A percentile compares a stretch with the other conserved stretches of the same genome.
phyloP scores from a whole-genome alignment of 2,329 filamentous ascomycete genomes.

The Chaetomiaceae sp. region DNA sequence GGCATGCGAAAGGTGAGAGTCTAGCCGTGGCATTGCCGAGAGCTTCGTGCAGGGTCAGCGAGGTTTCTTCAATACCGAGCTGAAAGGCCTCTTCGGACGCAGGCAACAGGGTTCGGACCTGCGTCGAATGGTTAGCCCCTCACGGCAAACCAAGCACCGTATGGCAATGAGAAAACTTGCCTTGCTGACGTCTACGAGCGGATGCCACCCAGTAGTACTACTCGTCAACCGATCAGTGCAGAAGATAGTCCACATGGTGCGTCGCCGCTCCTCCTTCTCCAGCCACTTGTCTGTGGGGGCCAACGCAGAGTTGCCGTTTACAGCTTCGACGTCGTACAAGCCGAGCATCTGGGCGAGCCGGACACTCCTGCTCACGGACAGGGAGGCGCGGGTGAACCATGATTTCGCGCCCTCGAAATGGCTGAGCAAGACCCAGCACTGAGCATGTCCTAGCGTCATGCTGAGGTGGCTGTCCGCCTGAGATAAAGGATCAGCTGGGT shows the following conservation, averaged over 20 bases:
- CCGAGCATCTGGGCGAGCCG: slow-evolving; percentile 4
- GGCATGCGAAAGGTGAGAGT: neutral
- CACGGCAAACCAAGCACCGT: no score
- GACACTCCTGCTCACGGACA: neutral
- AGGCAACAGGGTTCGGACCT: neutral
- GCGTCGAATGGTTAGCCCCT: neutral
- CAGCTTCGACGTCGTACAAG: slow-evolving; percentile 3
- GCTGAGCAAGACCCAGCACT: neutral
- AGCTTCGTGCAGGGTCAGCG: neutral
- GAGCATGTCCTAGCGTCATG: neutral
- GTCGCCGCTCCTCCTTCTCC: neutral
- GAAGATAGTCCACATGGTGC: slow-evolving; percentile 3
- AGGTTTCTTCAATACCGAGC: neutral
- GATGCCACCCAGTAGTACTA: slow-evolving; percentile 3
- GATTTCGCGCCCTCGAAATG: neutral
- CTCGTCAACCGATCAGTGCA: slow-evolving; percentile 1
- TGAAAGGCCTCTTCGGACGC: neutral
- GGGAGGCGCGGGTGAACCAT: neutral
- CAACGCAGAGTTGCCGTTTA: neutral
- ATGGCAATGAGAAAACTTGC: neutral
- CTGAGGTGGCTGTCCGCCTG: neutral
- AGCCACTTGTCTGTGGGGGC: neutral
- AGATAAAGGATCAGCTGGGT: neutral
- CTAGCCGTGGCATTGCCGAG: neutral
- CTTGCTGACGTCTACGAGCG: neutral